Evolutionary conservation across 495 filamentous ascomycete species (phyloP).

Genomic region (Antarctomyces pellizariae): DNA sequence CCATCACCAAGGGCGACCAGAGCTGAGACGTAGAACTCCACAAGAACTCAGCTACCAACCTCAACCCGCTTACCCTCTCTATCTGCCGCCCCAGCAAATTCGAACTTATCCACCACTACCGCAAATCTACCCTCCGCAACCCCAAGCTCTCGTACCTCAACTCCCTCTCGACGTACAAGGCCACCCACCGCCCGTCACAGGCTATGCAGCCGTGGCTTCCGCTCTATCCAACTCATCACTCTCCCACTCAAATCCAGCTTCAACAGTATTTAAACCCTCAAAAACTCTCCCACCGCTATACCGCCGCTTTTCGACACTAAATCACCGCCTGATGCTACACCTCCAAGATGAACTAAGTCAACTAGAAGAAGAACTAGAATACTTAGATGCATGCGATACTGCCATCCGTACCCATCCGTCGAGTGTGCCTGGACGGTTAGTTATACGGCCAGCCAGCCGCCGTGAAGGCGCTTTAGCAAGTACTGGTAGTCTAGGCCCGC

Average conservation of each 20-base stretch:
- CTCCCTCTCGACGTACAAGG: slow-evolving; percentile 1
- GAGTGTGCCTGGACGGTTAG: slow-evolving; percentile 28
- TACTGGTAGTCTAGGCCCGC: slow-evolving; percentile 42
- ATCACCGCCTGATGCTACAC: slow-evolving; percentile 65
- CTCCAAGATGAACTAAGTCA: slow-evolving; percentile 73
- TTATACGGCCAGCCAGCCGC: too few species aligned
- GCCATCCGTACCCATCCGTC: slow-evolving; percentile 27
- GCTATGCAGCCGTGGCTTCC: slow-evolving; percentile 7
- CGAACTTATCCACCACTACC: slow-evolving; percentile 5
- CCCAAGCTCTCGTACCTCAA: slow-evolving; percentile 3
- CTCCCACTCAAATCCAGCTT: slow-evolving; percentile 4
- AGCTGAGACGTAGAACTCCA: too few species aligned
- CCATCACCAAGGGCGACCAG: slow-evolving; percentile 8
- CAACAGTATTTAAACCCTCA: slow-evolving; percentile 2
- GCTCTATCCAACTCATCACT: slow-evolving; percentile 10
- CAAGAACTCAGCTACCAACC: too few species aligned
- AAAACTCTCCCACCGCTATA: slow-evolving; percentile 42
- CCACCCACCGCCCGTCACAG: slow-evolving; percentile 2
- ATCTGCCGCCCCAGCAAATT: too few species aligned
- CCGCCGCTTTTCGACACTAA: slow-evolving; percentile 61
- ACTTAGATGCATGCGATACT: slow-evolving; percentile 48
- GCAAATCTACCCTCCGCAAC: slow-evolving; percentile 5
- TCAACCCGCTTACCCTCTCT: too few species aligned
- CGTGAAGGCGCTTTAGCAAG: too few species aligned
- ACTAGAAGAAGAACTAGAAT: slow-evolving; percentile 50